Evolutionary conservation across 305 asterid species (phyloP).

Genomic region (Fraxinus angustifolia): DNA sequence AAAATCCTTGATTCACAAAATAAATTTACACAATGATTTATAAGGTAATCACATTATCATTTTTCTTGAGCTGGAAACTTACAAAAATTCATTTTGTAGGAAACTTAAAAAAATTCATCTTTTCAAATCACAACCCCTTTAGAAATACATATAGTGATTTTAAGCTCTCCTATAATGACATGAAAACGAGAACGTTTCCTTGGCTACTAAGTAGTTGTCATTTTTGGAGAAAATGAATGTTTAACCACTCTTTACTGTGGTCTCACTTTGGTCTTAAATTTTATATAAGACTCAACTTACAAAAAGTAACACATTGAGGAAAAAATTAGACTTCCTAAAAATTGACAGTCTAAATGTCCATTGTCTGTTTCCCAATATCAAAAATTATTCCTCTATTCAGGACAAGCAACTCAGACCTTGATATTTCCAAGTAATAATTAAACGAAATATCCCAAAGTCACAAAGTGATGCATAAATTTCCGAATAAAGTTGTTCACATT

Average conservation of each 20-base stretch:
- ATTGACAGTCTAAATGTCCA: not conserved
- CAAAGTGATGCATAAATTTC: not conserved
- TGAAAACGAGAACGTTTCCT: not conserved
- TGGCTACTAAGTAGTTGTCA: not conserved
- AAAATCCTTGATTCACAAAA: not conserved
- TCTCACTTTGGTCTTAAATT: not conserved
- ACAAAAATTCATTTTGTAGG: too few species aligned
- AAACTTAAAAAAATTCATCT: too few species aligned
- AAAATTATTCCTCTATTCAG: not conserved
- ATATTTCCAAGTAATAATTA: not conserved
- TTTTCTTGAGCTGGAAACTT: not conserved
- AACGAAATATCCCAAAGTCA: not conserved
- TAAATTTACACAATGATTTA: not conserved
- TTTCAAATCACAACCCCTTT: not conserved
- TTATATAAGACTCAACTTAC: not conserved
- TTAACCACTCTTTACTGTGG: not conserved
- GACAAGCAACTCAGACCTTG: not conserved
- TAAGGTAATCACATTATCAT: not conserved
- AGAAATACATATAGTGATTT: not conserved
- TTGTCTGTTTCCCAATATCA: not conserved
- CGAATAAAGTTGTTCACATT: not conserved
- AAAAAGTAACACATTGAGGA: not conserved
- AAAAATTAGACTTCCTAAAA: not conserved
- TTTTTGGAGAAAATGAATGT: not conserved
- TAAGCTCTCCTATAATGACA: not conserved